Conservation (phyloP, 169 alveolate species). For the Miamiensis avidus region DNA sequence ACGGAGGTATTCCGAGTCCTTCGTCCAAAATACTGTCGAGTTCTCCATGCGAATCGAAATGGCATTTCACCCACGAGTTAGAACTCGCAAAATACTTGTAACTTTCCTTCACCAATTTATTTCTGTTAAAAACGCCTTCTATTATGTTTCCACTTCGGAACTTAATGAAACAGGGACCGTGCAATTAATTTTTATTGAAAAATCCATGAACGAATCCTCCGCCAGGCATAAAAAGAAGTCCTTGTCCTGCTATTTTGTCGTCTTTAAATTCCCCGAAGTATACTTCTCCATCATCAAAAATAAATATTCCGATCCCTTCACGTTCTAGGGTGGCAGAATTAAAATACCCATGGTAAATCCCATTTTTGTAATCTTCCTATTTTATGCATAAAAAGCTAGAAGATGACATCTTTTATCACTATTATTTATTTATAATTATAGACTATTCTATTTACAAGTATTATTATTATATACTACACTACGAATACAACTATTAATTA, state of each 20-base stretch:
- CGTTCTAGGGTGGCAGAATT: background rate
- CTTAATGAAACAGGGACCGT: conserved; percentile 16
- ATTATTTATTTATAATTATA: too few relatives aligned
- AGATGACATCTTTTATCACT: too few relatives aligned
- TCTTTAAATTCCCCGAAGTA: conserved; percentile 27
- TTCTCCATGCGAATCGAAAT: background rate
- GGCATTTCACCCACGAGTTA: conserved; percentile 5
- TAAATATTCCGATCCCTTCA: conserved; percentile 10
- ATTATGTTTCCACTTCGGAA: conserved; percentile 11
- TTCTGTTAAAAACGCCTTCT: conserved; percentile 15
- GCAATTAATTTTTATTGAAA: conserved; percentile 9
- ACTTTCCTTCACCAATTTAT: conserved; percentile 2
- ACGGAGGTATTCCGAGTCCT: background rate
- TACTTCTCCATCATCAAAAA: conserved; percentile 19
- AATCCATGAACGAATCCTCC: conserved; percentile 33
- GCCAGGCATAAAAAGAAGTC: conserved; percentile 7
- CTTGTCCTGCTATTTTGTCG: conserved; percentile 20
- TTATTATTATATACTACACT: too few relatives aligned
- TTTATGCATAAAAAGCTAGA: conserved; percentile 8
- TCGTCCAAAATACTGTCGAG: background rate
- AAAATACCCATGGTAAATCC: conserved; percentile 17
- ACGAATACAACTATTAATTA: too few relatives aligned
- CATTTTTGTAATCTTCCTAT: conserved; percentile 4
- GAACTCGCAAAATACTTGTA: conserved; percentile 12
- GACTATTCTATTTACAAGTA: too few relatives aligned